A percentile compares a stretch with the other conserved stretches of the same genome.
Conservation (phyloP, 2,329 filamentous ascomycete genomes). For the Tolypocladium nubicola region DNA sequence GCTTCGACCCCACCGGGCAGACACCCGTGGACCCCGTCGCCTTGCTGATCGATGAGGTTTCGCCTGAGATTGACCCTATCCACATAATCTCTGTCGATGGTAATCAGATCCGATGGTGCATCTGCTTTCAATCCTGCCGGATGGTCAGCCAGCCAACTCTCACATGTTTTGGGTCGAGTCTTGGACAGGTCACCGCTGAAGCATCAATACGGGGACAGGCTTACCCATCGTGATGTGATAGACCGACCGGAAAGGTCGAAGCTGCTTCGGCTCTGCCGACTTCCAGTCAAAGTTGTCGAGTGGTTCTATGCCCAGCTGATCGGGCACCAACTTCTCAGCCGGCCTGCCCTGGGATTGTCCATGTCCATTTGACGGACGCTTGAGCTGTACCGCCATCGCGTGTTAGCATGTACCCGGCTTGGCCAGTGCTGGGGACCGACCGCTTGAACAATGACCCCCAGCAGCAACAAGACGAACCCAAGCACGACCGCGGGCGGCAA, state of each 20-base stretch:
- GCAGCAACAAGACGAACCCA: neutral
- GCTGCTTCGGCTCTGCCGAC: slow-evolving; percentile 22
- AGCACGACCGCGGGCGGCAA: neutral
- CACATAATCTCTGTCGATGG: slow-evolving; percentile 40
- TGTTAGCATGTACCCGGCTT: neutral
- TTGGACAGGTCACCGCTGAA: neutral
- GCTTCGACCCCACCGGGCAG: slow-evolving; percentile 26
- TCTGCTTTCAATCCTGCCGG: slow-evolving; percentile 29
- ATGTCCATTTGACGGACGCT: neutral
- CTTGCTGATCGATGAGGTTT: slow-evolving; percentile 25
- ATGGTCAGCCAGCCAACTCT: neutral
- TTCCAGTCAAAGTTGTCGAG: slow-evolving; percentile 28
- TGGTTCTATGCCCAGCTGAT: slow-evolving; percentile 9
- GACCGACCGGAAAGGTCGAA: slow-evolving; percentile 39
- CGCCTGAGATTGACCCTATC: slow-evolving; percentile 29
- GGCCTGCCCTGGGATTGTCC: neutral
- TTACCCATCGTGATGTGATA: slow-evolving; percentile 46
- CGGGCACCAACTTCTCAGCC: neutral
- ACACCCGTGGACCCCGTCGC: slow-evolving; percentile 29
- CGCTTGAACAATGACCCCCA: neutral
- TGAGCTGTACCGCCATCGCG: neutral
- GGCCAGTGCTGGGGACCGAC: neutral
- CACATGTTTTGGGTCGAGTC: neutral
- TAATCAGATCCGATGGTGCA: slow-evolving; percentile 37
- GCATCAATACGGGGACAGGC: neutral